Evolutionary conservation across 208 protist genomes (phyloP).

Genomic region (Trypanosoma conorhini): DNA sequence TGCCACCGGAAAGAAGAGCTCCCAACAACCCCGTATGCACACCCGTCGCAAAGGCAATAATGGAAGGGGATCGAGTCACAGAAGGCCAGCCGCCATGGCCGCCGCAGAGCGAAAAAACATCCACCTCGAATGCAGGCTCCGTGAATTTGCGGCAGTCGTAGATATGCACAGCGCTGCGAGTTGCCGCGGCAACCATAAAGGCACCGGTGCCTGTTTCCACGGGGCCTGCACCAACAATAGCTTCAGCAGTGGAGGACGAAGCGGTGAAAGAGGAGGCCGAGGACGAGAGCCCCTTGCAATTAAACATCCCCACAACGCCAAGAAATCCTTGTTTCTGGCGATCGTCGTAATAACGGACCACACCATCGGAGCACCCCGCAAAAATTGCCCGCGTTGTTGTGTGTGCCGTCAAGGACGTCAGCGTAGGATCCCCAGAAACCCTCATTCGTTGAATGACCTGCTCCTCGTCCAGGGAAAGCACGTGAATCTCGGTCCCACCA

Average conservation of each 20-base stretch:
- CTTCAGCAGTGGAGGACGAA: conserved; percentile 1
- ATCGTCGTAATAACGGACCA: conserved; percentile 90
- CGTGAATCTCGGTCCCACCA: conserved; percentile 74
- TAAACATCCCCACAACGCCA: conserved; percentile 59
- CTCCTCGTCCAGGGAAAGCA: conserved; percentile 77
- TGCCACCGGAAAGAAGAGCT: conserved; percentile 70
- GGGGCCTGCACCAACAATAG: conserved; percentile 31
- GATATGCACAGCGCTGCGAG: conserved; percentile 46
- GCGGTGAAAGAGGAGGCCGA: neutral
- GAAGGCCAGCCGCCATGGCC: conserved; percentile 9
- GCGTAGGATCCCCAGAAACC: conserved; percentile 63
- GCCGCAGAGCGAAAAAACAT: conserved; percentile 38
- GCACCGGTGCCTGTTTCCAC: conserved; percentile 25
- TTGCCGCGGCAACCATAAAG: conserved; percentile 62
- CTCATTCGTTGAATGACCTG: conserved; percentile 76
- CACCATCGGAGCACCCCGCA: conserved; percentile 76
- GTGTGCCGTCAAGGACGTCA: conserved; percentile 71
- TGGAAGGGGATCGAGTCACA: conserved; percentile 26
- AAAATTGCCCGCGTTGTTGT: conserved; percentile 72
- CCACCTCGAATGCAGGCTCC: conserved; percentile 42
- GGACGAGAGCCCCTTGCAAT: conserved; percentile 18
- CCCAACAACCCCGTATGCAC: conserved; percentile 78
- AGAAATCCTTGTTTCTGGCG: conserved; percentile 75
- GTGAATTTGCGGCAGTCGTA: conserved; percentile 78
- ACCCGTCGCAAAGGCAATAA: conserved; percentile 64